Base-by-base conservation (phyloP, 345 rosid genomes). In the Populus pruinosa region DNA sequence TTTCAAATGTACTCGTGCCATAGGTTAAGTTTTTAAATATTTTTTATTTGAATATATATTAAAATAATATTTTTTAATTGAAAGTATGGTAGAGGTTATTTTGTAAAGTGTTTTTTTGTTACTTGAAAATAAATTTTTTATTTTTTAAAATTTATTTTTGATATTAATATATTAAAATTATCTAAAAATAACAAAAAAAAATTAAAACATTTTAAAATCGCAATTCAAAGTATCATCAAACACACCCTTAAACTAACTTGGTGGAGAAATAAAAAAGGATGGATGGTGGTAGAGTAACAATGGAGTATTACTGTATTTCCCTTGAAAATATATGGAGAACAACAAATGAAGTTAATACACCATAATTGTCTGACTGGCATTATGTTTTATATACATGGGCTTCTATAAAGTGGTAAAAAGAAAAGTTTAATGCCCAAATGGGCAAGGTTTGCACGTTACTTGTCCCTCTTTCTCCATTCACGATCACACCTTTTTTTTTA, bases 391-490 rank as follows among this genome's bases (percentile, higher is more conserved):
- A 21, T 21, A 55, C 8, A 56, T 67, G 49, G 27, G 67, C 25
- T 43, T 35, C 47, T 64, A 73, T n/a, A 73, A 74, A 73, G 73
- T 31, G 73, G 82, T 79, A 64, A 63, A 59, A 75, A 70, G 17
- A 23, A 70, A 65, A 53, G 59, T 21, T 39, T 17, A 66, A n/a
- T 50, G 56, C 79, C 49, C 69, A 41, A 81, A 71, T 31, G 78
- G 53, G 77, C 59, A 62, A 50, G 78, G 38, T 69, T 73, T 73
- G 77, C 84, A 77, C 77, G 84, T 77, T 77, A 68, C 81, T 50
- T 74, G 72, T 77, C 75, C 47, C 76, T 36, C 75, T 77, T 77
- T 73, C 61, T 53, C 59, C 62, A 63, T 50, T 62, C 71, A 77
- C 59, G 21, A 66, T 71, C 79, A 65, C 68, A 38, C 36, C 14